Evolutionary conservation across 805 yeast genomes (phyloP), one percentile per base, ranked within the genome.

Genomic region (Yarrowia sp.): DNA sequence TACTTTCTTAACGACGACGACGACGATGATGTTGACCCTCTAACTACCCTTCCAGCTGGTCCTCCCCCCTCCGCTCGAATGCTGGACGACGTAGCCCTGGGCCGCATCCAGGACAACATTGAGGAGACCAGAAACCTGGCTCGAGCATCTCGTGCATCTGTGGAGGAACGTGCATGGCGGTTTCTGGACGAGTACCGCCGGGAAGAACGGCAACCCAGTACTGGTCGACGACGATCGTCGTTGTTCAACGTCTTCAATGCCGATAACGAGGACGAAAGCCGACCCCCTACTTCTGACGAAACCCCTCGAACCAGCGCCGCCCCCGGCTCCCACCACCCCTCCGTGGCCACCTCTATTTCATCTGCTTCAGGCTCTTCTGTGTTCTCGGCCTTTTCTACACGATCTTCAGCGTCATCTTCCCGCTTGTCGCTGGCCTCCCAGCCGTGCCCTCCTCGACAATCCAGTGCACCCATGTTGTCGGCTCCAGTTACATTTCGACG

Each of bases 131-230:
- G 58, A 5, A 51, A 51, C 32, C 30, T 51, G 32, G 58, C 58
- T 9, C 19, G 58, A 7, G 36, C 30, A n/a, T 51, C 58, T 4
- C 28, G 58, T 16, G 58, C 58, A 10, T 33, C 58, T 4, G 58
- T 51, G 58, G 58, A 51, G 58, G 58, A 51, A n/a, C 58, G 58
- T 5, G 58, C 58, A 22, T 51, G 58, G 58, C 58, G 58, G 21
- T 51, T 51, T 35, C 22, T 51, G 58, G 58, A 51, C 58, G 58
- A 51, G 17, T 51, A 51, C 41, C 33, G 58, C 2, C 58, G 41
- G 5, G 41, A 33, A n/a, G 58, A 51, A n/a, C 28, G 58, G 2
- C 58, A 51, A 4, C 58, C 58, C 2, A 24, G 12, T 11, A n/a
- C 41, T 9, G 58, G 58, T 6, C 10, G 58, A 51, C 12, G 58